These are phyloP conservation scores for Didymellaceae sp. DNA, from an alignment of 2,329 filamentous ascomycete genomes.

Conservation along the genomic window DNA sequence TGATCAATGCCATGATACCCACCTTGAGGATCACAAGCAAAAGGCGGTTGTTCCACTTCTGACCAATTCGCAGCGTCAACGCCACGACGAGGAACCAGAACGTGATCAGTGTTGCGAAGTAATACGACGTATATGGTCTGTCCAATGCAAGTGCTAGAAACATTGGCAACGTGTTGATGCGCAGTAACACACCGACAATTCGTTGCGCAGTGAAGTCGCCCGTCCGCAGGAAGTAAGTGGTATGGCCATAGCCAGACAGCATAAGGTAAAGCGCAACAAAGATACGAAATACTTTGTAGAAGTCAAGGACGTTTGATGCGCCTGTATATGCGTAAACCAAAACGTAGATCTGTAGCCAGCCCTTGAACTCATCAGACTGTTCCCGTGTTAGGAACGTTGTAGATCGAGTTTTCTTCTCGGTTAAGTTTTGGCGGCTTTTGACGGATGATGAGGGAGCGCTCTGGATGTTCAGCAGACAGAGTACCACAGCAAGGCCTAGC, in stretches of 20 bases:
- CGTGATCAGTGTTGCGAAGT: slow-evolving; percentile 64
- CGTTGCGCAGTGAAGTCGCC: slow-evolving; percentile 64
- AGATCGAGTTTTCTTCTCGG: not conserved
- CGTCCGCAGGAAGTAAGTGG: slow-evolving; percentile 63
- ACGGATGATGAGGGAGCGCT: slow-evolving; percentile 11
- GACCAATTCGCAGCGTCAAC: slow-evolving; percentile 55
- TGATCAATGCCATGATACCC: slow-evolving; percentile 52
- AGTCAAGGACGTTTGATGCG: slow-evolving; percentile 57
- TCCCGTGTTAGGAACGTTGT: slow-evolving; percentile 57
- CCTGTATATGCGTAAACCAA: slow-evolving; percentile 66
- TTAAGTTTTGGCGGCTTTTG: slow-evolving; percentile 21
- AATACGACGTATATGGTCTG: slow-evolving; percentile 64
- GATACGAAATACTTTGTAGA: slow-evolving; percentile 63
- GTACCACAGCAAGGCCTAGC: slow-evolving; percentile 31
- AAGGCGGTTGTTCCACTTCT: slow-evolving; percentile 52
- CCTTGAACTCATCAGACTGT: slow-evolving; percentile 71
- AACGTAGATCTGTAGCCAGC: slow-evolving; percentile 66
- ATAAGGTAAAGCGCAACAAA: slow-evolving; percentile 67
- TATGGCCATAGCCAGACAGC: slow-evolving; percentile 67
- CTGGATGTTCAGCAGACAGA: slow-evolving; percentile 42
- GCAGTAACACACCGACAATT: slow-evolving; percentile 60
- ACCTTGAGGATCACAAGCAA: slow-evolving; percentile 58
- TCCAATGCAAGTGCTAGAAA: slow-evolving; percentile 63
- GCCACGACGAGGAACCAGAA: slow-evolving; percentile 70
- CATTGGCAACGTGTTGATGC: slow-evolving; percentile 64